Evolutionary conservation across 306 rosid genomes (phyloP), one percentile per base, ranked within the genome.

Genomic region (Vigna unguiculata): DNA sequence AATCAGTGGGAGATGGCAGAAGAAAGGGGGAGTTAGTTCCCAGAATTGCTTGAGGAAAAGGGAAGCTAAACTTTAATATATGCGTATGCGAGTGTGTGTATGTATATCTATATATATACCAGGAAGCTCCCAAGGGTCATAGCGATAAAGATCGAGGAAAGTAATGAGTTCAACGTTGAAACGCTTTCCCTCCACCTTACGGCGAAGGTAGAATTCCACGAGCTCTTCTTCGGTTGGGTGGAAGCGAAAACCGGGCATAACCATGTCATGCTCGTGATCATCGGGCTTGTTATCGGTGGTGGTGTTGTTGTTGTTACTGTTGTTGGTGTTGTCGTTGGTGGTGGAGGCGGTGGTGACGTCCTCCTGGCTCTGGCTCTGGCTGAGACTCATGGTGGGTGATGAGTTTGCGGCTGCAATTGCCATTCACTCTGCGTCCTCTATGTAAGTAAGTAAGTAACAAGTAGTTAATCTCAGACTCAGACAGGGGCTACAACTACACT

Each of bases 61-160:
- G 80, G 85, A 69, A 82, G 61, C 21, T 51, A 60, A 82, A 51
- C n/a, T 57, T 48, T 25, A 21, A 55, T 54, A 22, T 1, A 66
- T 45, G 17, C 15, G 45, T 2, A 9, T 9, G 45, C 9, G 9
- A 47, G 6, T 47, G 14, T 47, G 16, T 47, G 5, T 1, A 1
- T 16, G 0, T 48, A 25, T 25, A 25, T 2, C 5, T 28, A 32
- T 40, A 47, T 47, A 74, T 36, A 57, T 87, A 96, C 99, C 99
- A 55, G 99, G 99, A 81, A 96, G 97, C 41, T 96, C 99, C 99
- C 99, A 96, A 72, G 99, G 99, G 96, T 96, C 99, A 54, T 92
- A 96, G 91, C 96, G 97, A 87, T 96, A 96, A 70, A 96, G 99
- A 86, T 96, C 99, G 20, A 96, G 97, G 77, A 92, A 96, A 91